phyloP scores from a whole-genome alignment of 2,329 filamentous ascomycete species.

The Cladobotryum mycophilum region DNA sequence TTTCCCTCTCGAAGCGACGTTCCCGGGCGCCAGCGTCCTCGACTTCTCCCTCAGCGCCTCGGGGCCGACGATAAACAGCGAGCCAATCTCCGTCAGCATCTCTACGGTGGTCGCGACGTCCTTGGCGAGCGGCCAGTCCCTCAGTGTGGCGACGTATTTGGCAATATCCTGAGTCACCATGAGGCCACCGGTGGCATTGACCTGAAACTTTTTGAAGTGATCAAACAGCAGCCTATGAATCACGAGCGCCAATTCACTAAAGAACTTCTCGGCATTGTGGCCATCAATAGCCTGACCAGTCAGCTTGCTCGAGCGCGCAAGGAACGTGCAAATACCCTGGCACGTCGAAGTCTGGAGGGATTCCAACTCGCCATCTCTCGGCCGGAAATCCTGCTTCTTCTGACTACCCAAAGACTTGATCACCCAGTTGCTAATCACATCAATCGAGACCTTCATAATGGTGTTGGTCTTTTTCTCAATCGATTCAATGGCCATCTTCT shows the following conservation, averaged over 20 bases:
- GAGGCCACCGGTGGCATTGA: conserved; percentile 86
- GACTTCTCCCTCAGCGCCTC: conserved; percentile 69
- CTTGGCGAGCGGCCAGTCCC: conserved; percentile 70
- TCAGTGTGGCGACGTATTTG: conserved; percentile 81
- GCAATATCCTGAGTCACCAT: conserved; percentile 96
- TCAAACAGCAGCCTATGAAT: conserved; percentile 76
- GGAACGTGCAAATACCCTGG: conserved; percentile 71
- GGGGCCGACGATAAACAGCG: conserved; percentile 86
- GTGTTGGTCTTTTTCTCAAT: conserved; percentile 78
- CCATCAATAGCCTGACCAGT: conserved; percentile 69
- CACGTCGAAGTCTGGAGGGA: conserved; percentile 83
- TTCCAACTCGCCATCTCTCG: conserved; percentile 74
- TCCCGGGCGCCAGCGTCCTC: conserved; percentile 46
- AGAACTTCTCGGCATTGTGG: conserved; percentile 74
- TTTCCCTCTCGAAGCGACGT: conserved; percentile 42
- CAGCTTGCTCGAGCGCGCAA: conserved; percentile 59
- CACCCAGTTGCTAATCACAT: conserved; percentile 71
- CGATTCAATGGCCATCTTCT: conserved; percentile 62
- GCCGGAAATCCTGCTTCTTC: conserved; percentile 84
- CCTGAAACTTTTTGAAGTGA: conserved; percentile 89
- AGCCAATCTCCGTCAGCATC: conserved; percentile 86
- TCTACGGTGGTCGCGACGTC: conserved; percentile 68
- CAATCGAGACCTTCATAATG: conserved; percentile 51
- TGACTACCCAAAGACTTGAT: conserved; percentile 66
- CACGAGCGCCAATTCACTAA: conserved; percentile 75